Evolutionary conservation across 1,139 yeast species (phyloP).

Genomic region (Pneumocystis jirovecii): DNA sequence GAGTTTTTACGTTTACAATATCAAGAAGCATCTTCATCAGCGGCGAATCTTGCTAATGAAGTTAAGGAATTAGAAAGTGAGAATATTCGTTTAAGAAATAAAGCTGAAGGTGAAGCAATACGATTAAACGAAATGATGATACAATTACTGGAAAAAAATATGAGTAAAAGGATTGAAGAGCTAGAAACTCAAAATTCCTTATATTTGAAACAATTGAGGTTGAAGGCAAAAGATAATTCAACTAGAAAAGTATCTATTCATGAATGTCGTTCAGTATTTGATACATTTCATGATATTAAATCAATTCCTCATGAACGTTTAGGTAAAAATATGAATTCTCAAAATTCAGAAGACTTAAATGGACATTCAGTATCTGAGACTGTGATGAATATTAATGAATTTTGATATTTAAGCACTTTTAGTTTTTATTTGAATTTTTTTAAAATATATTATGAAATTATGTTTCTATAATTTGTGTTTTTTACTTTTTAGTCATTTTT

Average conservation of each 20-base stretch:
- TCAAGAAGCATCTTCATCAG: conserved; percentile 1
- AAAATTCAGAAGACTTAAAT: background rate
- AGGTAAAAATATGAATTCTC: background rate
- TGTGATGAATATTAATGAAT: background rate
- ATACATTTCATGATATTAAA: background rate
- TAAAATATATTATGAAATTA: background rate
- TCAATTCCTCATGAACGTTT: background rate
- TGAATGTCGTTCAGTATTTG: background rate
- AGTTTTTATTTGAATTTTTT: background rate
- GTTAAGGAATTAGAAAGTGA: background rate
- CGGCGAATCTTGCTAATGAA: background rate
- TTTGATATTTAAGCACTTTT: background rate
- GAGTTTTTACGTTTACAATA: conserved; percentile 1
- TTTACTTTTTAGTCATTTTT: background rate
- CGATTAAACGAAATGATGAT: background rate
- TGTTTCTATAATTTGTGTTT: background rate
- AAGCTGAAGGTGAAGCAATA: background rate
- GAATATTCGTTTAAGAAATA: background rate
- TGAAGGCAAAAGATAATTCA: background rate
- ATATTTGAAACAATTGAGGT: conserved; percentile 4
- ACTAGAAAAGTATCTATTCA: background rate
- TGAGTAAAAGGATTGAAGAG: conserved; percentile 1
- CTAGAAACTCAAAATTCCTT: conserved; percentile 4
- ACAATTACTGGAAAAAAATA: background rate
- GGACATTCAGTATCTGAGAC: background rate